Conservation (phyloP, 192 early-diverging fungal genomes). For the Coemansia asiatica region DNA sequence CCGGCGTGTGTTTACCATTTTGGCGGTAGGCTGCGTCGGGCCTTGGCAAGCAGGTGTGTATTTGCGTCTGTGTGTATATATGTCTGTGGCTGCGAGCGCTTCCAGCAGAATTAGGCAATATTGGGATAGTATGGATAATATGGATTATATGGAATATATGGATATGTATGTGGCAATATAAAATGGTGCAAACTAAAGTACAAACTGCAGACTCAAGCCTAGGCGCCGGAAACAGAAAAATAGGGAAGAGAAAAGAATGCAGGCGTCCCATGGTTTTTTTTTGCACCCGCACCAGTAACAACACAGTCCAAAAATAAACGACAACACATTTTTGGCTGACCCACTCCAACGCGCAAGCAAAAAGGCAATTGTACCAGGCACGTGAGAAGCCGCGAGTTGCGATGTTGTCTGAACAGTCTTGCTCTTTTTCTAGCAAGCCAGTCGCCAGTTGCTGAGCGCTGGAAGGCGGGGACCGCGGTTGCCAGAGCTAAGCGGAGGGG, state of each 20-base stretch:
- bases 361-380: neutral
- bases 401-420: neutral
- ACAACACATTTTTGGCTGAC: too few species aligned
- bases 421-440: neutral
- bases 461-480: neutral
- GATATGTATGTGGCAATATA: neutral
- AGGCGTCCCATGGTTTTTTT: neutral
- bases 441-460: neutral
- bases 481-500: too few species aligned
- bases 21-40: neutral
- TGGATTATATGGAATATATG: too few species aligned
- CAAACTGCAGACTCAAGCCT: neutral
- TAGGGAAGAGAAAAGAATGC: neutral
- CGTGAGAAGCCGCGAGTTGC: conserved; percentile 10
- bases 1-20: neutral
- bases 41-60: neutral
- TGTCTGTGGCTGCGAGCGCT: neutral
- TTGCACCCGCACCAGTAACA: neutral
- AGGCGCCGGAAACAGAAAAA: neutral
- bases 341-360: too few species aligned
- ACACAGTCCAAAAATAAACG: neutral
- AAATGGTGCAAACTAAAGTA: neutral
- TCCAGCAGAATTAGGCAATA: too few species aligned
- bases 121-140: neutral
- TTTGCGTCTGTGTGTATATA: neutral